phyloP scores from a whole-genome alignment of 768 basidiomycete species.

The Boletales sp. region DNA sequence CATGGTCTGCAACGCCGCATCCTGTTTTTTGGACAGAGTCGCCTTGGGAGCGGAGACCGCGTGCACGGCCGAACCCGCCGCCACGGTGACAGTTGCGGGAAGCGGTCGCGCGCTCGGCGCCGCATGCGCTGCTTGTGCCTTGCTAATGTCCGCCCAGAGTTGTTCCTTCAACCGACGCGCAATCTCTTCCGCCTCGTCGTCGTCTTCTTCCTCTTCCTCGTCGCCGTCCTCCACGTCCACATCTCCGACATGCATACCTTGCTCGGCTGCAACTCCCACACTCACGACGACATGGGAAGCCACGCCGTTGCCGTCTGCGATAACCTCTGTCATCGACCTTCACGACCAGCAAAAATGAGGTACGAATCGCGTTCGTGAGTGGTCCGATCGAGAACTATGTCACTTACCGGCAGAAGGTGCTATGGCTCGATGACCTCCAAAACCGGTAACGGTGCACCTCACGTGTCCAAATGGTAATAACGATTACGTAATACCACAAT shows the following conservation, averaged over 20 bases:
- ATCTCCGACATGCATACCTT: constrained; percentile 39
- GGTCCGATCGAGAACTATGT: not conserved
- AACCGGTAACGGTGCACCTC: constrained; percentile 4
- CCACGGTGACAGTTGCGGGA: not conserved
- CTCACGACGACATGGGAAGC: not conserved
- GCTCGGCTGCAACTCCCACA: constrained; percentile 2
- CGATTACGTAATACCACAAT: constrained; percentile 1
- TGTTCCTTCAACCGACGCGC: constrained; percentile 72
- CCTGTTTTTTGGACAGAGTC: constrained; percentile 41
- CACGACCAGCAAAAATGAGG: constrained; percentile 1
- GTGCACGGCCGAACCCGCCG: constrained; percentile 3
- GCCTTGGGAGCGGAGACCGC: constrained; percentile 10
- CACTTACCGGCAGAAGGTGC: constrained; percentile 12
- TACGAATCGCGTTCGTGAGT: constrained; percentile 8
- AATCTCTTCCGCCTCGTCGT: constrained; percentile 68
- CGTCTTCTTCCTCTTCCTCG: constrained; percentile 48
- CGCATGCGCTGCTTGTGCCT: constrained; percentile 48
- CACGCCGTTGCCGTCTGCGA: constrained; percentile 6
- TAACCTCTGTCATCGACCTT: constrained; percentile 13
- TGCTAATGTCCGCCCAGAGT: constrained; percentile 72
- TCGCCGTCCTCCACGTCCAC: constrained; percentile 47
- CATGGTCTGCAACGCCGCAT: constrained; percentile 63
- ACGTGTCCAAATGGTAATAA: constrained; percentile 10
- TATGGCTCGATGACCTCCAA: constrained; percentile 1
- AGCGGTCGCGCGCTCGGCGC: constrained; percentile 16